These are phyloP conservation scores for Elsinoe perseae DNA, from an alignment of 2,329 filamentous ascomycete genomes.

Conservation along the genomic window DNA sequence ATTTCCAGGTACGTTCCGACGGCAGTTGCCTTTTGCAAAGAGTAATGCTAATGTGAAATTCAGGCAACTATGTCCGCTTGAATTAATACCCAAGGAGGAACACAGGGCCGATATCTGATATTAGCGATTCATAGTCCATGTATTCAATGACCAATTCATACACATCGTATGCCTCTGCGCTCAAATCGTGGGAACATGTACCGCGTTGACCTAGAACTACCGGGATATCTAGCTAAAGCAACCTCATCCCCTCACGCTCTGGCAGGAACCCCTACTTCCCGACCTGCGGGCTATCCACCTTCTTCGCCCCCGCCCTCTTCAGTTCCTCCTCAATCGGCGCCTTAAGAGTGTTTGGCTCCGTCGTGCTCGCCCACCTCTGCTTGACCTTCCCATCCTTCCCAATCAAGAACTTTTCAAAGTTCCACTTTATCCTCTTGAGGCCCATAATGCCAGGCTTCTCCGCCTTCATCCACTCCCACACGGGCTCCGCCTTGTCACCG, in stretches of 20 bases:
- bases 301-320: conserved; percentile 6
- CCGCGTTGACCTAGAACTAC: background rate
- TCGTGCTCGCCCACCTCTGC: conserved; percentile 76
- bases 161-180: background rate
- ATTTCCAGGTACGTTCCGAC: conserved; percentile 69
- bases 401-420: conserved; percentile 98
- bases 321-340: conserved; percentile 67
- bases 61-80: conserved; percentile 44
- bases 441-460: conserved; percentile 76
- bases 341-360: conserved; percentile 77
- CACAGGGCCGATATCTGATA: background rate
- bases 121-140: conserved; percentile 17
- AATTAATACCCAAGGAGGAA: conserved; percentile 21
- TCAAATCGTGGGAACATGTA: background rate
- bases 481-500: conserved; percentile 67
- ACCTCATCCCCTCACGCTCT: background rate
- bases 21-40: background rate
- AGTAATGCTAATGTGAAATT: background rate
- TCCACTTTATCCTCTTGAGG: conserved; percentile 93
- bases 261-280: background rate
- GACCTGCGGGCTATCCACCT: conserved; percentile 13
- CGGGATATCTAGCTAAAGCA: conserved; percentile 1
- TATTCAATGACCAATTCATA: conserved; percentile 16
- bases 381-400: conserved; percentile 79
- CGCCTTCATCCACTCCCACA: conserved; percentile 68